Conservation (phyloP, 805 yeast genomes). For the Saturnispora halmiae region DNA sequence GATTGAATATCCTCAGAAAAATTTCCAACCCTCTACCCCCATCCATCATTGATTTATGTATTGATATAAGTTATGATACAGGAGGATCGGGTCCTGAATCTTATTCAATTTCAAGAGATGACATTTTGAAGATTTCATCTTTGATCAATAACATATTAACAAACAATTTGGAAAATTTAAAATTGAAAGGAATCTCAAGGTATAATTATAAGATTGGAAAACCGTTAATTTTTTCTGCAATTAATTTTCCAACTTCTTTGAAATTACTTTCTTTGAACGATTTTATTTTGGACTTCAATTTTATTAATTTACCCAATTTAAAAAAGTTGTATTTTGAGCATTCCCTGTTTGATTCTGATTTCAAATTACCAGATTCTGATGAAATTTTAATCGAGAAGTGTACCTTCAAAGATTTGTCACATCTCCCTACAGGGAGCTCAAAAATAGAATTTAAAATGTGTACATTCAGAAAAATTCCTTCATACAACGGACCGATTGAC, state of each 20-base stretch:
- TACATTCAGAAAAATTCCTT: slow-evolving; percentile 24
- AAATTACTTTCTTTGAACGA: slow-evolving; percentile 24
- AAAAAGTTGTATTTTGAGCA: slow-evolving; percentile 24
- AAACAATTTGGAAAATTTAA: slow-evolving; percentile 21
- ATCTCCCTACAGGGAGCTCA: slow-evolving; percentile 16
- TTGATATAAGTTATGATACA: slow-evolving; percentile 27
- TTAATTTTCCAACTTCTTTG: slow-evolving; percentile 23
- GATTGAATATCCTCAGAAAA: slow-evolving; percentile 22
- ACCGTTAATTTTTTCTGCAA: slow-evolving; percentile 24
- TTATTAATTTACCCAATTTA: slow-evolving; percentile 20
- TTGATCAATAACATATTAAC: slow-evolving; percentile 23
- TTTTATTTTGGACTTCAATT: slow-evolving; percentile 24
- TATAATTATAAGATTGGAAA: slow-evolving; percentile 26
- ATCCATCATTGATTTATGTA: slow-evolving; percentile 23
- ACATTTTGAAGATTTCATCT: slow-evolving; percentile 22
- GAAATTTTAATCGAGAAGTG: slow-evolving; percentile 26
- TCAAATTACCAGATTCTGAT: slow-evolving; percentile 22
- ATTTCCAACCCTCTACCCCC: slow-evolving; percentile 24
- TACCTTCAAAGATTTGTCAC: slow-evolving; percentile 24
- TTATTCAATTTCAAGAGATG: slow-evolving; percentile 24
- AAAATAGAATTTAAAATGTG: slow-evolving; percentile 27
- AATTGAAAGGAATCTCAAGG: slow-evolving; percentile 26
- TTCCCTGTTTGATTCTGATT: slow-evolving; percentile 26
- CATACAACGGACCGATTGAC: slow-evolving; percentile 22
- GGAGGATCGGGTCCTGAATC: slow-evolving; percentile 26